Conservation (phyloP, 2,329 filamentous ascomycete genomes). For the Achaetomium macrosporum region DNA sequence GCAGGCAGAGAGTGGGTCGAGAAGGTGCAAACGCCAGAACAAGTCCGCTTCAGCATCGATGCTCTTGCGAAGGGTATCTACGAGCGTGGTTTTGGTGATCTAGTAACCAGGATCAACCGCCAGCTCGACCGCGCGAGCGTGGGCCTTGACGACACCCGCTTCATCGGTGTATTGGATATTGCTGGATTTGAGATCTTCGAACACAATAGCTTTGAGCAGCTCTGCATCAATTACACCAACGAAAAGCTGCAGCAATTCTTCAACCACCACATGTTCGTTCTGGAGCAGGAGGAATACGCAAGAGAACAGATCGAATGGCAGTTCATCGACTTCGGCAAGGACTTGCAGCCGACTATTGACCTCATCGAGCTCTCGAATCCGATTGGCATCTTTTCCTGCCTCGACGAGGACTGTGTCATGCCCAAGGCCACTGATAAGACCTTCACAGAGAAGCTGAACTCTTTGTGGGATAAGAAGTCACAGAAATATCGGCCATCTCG, state of each 20-base stretch:
- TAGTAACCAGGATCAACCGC: constrained; percentile 85
- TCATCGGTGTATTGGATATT: constrained; percentile 98
- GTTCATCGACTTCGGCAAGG: constrained; percentile 97
- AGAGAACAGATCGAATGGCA: constrained; percentile 98
- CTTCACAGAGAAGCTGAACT: constrained; percentile 97
- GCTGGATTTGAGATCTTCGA: constrained; percentile 99
- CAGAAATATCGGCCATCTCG: constrained; percentile 86
- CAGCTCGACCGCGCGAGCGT: constrained; percentile 84
- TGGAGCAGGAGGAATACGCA: constrained; percentile 97
- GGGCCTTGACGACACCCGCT: constrained; percentile 81
- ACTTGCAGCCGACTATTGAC: constrained; percentile 95
- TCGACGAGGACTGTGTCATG: constrained; percentile 98
- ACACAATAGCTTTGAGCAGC: constrained; percentile 94
- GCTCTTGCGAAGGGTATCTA: constrained; percentile 96
- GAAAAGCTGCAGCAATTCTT: constrained; percentile 99
- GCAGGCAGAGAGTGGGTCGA: constrained; percentile 97
- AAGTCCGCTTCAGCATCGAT: constrained; percentile 84
- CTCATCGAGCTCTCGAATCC: constrained; percentile 93
- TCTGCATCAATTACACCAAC: constrained; percentile 99
- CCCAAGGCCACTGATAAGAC: constrained; percentile 95
- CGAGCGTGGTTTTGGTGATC: constrained; percentile 87
- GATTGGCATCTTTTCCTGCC: constrained; percentile 96
- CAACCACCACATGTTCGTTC: constrained; percentile 99
- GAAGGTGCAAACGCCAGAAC: constrained; percentile 95
- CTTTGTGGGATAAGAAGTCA: constrained; percentile 93